Conservation (phyloP, 179 eudicot species). For the Dionaea muscipula region DNA sequence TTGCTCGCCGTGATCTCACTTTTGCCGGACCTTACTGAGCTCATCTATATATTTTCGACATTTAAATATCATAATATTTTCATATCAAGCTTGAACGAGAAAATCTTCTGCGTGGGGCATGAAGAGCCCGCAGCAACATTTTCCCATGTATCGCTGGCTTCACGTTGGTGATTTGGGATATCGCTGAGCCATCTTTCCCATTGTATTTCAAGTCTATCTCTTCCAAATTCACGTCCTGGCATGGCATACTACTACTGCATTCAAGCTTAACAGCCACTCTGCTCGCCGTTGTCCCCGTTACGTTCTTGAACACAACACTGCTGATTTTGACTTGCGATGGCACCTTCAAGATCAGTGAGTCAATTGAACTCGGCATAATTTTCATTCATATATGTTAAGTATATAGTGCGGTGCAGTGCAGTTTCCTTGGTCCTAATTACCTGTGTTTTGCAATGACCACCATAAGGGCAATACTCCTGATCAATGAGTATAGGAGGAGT, state of each 20-base stretch:
- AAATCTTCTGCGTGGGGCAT: too few species aligned
- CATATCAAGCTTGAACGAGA: too few species aligned
- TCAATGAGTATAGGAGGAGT: slow-evolving; percentile 36
- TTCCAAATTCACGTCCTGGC: slow-evolving; percentile 9
- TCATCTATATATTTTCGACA: too few species aligned
- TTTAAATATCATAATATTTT: too few species aligned
- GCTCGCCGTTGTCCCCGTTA: slow-evolving; percentile 5
- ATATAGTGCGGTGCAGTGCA: too few species aligned
- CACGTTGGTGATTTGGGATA: not conserved
- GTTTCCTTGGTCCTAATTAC: not conserved
- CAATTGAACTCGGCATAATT: too few species aligned
- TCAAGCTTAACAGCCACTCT: slow-evolving; percentile 6
- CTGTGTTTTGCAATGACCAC: not conserved
- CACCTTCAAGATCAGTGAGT: not conserved
- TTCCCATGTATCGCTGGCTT: slow-evolving; percentile 5
- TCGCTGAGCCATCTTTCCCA: not conserved
- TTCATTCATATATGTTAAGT: too few species aligned
- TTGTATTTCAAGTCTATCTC: slow-evolving; percentile 6
- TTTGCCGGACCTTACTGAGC: too few species aligned
- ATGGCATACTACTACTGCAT: slow-evolving; percentile 7
- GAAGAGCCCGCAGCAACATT: not conserved
- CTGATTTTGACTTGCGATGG: slow-evolving; percentile 5
- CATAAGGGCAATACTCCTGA: slow-evolving; percentile 35
- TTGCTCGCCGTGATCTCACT: too few species aligned
- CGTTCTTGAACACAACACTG: slow-evolving; percentile 5